A percentile compares a stretch with the other conserved stretches of the same genome.
phyloP scores from a whole-genome alignment of 208 protist species.

The Trypanosoma congolense region DNA sequence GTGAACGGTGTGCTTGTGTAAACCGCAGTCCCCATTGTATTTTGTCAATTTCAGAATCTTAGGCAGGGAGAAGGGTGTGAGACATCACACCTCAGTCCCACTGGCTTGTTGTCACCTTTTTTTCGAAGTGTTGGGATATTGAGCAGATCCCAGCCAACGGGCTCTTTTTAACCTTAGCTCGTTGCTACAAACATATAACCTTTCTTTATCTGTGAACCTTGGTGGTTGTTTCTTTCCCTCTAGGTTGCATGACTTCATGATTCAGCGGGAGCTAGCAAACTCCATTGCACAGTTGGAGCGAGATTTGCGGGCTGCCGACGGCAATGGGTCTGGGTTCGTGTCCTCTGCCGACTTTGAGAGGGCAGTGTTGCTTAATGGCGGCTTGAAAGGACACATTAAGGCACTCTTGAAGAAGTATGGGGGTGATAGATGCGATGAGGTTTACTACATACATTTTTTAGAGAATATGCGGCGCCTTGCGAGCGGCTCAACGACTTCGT shows the following conservation, averaged over 20 bases:
- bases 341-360: constrained; percentile 14
- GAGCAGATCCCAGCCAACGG: too few species aligned
- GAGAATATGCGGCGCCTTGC: constrained; percentile 12
- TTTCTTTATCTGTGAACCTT: not conserved
- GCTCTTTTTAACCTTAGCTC: not conserved
- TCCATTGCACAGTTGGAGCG: constrained; percentile 25
- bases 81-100: too few species aligned
- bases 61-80: too few species aligned
- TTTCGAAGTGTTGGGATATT: too few species aligned
- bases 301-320: constrained; percentile 20
- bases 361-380: constrained; percentile 23
- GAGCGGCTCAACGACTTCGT: not conserved
- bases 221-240: not conserved
- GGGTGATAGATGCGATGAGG: not conserved
- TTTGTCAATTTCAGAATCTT: too few species aligned
- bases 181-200: not conserved
- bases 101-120: too few species aligned
- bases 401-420: constrained; percentile 27
- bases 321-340: constrained; percentile 17
- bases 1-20: not conserved
- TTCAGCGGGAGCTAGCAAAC: constrained; percentile 23
- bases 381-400: constrained; percentile 18
- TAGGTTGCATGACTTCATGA: constrained; percentile 19
- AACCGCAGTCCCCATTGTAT: too few species aligned
- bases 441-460: constrained; percentile 14